These are phyloP conservation scores for Tolypocladium sp. DNA, from an alignment of 2,329 filamentous ascomycete species.

Conservation along the genomic window DNA sequence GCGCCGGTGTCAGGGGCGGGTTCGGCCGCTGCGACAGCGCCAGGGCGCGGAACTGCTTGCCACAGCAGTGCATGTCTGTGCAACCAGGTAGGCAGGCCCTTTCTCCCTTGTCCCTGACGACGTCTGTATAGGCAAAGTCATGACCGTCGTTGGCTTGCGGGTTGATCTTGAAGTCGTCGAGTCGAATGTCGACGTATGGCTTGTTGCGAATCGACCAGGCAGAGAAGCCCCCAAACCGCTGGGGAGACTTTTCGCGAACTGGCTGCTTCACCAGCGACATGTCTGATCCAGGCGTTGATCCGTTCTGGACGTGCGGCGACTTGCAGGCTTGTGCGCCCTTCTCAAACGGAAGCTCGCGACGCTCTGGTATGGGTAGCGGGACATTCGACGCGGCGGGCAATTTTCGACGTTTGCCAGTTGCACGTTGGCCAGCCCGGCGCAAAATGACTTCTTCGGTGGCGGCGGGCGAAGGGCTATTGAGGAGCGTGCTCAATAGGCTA, in stretches of 20 bases:
- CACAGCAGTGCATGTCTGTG: conserved; percentile 67
- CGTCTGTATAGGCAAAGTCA: conserved; percentile 64
- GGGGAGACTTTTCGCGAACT: conserved; percentile 7
- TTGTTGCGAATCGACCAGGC: conserved; percentile 43
- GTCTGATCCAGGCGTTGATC: conserved; percentile 4
- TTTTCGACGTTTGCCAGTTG: conserved; percentile 6
- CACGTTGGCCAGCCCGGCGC: conserved; percentile 10
- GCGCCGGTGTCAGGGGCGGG: conserved; percentile 22
- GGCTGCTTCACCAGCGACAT: conserved; percentile 8
- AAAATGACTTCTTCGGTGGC: conserved; percentile 10
- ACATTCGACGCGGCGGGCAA: neutral
- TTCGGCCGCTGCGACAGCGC: conserved; percentile 42
- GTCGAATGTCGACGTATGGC: conserved; percentile 45
- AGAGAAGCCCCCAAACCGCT: conserved; percentile 8
- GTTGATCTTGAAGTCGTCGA: conserved; percentile 78
- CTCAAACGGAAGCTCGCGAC: conserved; percentile 32
- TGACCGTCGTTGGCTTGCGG: conserved; percentile 60
- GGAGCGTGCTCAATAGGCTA: conserved; percentile 21
- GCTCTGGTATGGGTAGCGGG: conserved; percentile 24
- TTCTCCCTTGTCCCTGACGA: conserved; percentile 61
- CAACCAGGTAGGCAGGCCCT: conserved; percentile 67
- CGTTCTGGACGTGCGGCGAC: neutral
- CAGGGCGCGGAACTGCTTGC: conserved; percentile 58
- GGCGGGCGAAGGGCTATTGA: conserved; percentile 15
- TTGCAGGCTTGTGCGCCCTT: conserved; percentile 11